A percentile compares a stretch with the other conserved stretches of the same genome.
phyloP scores from a whole-genome alignment of 495 filamentous ascomycete genomes.

The Penicillium angulare region DNA sequence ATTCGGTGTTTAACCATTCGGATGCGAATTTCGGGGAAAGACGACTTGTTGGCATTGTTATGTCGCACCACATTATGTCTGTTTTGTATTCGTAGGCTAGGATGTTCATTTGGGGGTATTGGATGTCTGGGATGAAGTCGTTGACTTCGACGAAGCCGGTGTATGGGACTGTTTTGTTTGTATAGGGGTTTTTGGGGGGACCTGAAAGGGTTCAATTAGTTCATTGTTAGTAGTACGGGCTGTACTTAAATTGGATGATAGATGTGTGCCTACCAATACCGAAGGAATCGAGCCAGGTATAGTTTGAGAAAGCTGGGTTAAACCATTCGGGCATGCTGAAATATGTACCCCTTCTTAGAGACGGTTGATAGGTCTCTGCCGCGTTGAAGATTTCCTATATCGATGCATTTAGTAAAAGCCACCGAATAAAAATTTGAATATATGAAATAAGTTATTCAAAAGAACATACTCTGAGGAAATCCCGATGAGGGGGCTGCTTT shows the following conservation, averaged over 20 bases:
- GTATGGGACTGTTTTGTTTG: constrained; percentile 44
- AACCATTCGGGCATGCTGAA: constrained; percentile 59
- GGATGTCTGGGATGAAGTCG: constrained; percentile 50
- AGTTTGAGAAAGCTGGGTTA: constrained; percentile 49
- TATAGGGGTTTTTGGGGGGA: constrained; percentile 50
- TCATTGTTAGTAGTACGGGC: constrained; percentile 9
- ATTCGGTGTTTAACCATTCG: constrained; percentile 43
- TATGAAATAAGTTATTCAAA: not conserved
- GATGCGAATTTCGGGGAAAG: constrained; percentile 51
- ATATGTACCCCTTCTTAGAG: constrained; percentile 35
- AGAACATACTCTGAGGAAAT: constrained; percentile 23
- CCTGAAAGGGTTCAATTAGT: constrained; percentile 9
- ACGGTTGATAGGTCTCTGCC: constrained; percentile 16
- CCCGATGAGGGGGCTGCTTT: constrained; percentile 41
- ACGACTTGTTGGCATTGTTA: too few relatives aligned
- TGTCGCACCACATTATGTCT: constrained; percentile 61
- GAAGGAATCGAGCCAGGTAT: constrained; percentile 46
- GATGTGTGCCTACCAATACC: constrained; percentile 31
- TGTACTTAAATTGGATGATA: not conserved
- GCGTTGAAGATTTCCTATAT: constrained; percentile 54
- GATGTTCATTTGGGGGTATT: constrained; percentile 52
- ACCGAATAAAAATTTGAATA: constrained; percentile 1
- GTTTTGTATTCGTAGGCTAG: constrained; percentile 47
- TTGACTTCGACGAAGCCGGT: constrained; percentile 41
- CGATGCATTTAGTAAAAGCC: too few relatives aligned